Conservation (phyloP, 345 rosid species). For the Bruguiera sexangula region DNA sequence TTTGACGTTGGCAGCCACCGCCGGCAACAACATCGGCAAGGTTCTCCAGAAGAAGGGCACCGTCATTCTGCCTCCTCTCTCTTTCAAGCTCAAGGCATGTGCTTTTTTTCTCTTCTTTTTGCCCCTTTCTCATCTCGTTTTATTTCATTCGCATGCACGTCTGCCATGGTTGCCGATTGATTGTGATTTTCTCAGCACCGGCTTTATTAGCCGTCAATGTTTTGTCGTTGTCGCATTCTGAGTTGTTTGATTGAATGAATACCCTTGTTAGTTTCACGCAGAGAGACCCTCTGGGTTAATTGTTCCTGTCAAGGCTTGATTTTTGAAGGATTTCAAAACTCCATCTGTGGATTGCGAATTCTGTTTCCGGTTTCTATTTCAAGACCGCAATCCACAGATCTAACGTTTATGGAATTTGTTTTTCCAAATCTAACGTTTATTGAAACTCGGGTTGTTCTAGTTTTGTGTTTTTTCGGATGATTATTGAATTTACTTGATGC, state of each 20-base stretch:
- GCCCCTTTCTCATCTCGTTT: background rate
- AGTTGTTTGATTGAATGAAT: too few relatives aligned
- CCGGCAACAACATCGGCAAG: conserved; percentile 94
- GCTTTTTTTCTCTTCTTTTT: background rate
- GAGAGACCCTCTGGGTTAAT: too few relatives aligned
- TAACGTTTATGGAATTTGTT: background rate
- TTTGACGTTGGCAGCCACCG: conserved; percentile 86
- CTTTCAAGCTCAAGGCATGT: conserved; percentile 86
- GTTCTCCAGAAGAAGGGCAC: conserved; percentile 98
- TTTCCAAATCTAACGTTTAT: background rate
- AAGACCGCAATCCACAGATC: background rate
- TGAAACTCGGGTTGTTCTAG: background rate
- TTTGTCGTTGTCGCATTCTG: too few relatives aligned
- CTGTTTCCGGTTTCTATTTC: background rate
- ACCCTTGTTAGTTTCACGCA: too few relatives aligned
- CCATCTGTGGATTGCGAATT: background rate
- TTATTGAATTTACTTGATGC: background rate
- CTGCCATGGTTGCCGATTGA: too few relatives aligned
- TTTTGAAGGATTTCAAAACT: too few relatives aligned
- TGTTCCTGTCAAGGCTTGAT: too few relatives aligned
- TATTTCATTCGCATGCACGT: background rate
- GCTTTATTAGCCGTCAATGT: too few relatives aligned
- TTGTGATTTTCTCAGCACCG: too few relatives aligned
- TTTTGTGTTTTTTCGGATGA: background rate
- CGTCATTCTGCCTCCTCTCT: conserved; percentile 90